phyloP scores from a whole-genome alignment of 768 basidiomycete genomes.

The Naganishia friedmannii region DNA sequence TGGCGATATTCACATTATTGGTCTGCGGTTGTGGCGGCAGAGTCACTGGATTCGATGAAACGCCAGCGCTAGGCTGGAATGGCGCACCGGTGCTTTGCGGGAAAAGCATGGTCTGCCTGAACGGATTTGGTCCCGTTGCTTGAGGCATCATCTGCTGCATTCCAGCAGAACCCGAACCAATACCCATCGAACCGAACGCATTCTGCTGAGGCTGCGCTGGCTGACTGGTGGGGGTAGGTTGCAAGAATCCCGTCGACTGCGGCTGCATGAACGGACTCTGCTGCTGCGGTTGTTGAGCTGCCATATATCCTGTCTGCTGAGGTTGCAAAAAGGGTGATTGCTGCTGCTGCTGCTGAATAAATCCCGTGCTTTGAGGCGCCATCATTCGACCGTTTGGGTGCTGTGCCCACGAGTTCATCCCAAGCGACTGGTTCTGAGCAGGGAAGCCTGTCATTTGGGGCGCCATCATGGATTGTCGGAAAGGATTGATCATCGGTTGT shows the following conservation, averaged over 20 bases:
- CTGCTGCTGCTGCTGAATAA: constrained; percentile 47
- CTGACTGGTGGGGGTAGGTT: constrained; percentile 31
- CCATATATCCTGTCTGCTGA: constrained; percentile 61
- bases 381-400: constrained; percentile 17
- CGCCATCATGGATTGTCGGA: constrained; percentile 59
- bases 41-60: constrained; percentile 3
- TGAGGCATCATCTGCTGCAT: constrained; percentile 54
- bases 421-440: constrained; percentile 38
- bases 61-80: constrained; percentile 40
- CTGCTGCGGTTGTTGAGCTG: constrained; percentile 45
- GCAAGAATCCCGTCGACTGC: constrained; percentile 57
- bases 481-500: constrained; percentile 70
- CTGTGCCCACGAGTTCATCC: constrained; percentile 12
- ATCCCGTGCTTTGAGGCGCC: constrained; percentile 9
- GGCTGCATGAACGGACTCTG: constrained; percentile 60
- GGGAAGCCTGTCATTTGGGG: constrained; percentile 51
- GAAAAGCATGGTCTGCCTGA: constrained; percentile 72
- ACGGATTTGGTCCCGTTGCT: constrained; percentile 70
- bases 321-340: constrained; percentile 42
- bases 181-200: constrained; percentile 48
- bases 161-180: constrained; percentile 40
- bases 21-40: constrained; percentile 14
- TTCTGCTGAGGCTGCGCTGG: constrained; percentile 40
- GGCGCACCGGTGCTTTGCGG: constrained; percentile 64
- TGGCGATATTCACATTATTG: constrained; percentile 54